phyloP scores from a whole-genome alignment of 495 filamentous ascomycete genomes.

The Podospora comata region DNA sequence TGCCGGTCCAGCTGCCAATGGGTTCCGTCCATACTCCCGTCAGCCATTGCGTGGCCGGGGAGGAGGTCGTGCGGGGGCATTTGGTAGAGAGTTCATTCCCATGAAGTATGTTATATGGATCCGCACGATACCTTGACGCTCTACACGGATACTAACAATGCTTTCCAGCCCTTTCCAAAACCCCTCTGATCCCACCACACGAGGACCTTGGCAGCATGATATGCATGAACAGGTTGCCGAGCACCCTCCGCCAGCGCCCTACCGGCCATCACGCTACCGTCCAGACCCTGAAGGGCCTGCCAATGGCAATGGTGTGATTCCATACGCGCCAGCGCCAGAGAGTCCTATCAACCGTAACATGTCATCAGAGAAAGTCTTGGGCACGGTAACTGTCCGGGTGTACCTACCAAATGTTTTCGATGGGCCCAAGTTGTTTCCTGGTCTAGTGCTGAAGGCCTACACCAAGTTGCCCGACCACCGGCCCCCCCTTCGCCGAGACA shows the following conservation, averaged over 20 bases:
- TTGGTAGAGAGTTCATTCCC: slow-evolving; percentile 55
- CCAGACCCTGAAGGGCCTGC: slow-evolving; percentile 42
- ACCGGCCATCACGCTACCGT: slow-evolving; percentile 35
- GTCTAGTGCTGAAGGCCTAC: slow-evolving; percentile 77
- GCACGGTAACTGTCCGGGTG: slow-evolving; percentile 80
- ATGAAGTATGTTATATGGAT: slow-evolving; percentile 49
- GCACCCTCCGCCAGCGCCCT: slow-evolving; percentile 28
- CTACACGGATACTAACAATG: background rate
- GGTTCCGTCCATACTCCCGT: slow-evolving; percentile 63
- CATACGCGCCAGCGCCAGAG: slow-evolving; percentile 40
- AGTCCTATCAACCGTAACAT: slow-evolving; percentile 56
- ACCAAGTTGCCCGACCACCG: slow-evolving; percentile 92
- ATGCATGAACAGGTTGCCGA: slow-evolving; percentile 80
- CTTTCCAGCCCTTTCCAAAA: slow-evolving; percentile 37
- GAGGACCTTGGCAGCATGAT: slow-evolving; percentile 86
- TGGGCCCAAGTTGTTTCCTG: slow-evolving; percentile 63
- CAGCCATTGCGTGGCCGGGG: slow-evolving; percentile 53
- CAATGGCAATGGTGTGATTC: slow-evolving; percentile 46
- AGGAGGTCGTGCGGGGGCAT: slow-evolving; percentile 48
- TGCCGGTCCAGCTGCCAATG: slow-evolving; percentile 68
- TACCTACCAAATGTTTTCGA: slow-evolving; percentile 67
- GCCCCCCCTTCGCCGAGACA: slow-evolving; percentile 90
- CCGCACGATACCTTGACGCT: background rate
- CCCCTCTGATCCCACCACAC: slow-evolving; percentile 55
- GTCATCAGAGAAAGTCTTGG: slow-evolving; percentile 58